Percentiles rank a stretch among this genome's conserved stretches.
Evolutionary conservation across 108 stramenopile species (phyloP).

Genomic region (Fistulifera solaris): DNA sequence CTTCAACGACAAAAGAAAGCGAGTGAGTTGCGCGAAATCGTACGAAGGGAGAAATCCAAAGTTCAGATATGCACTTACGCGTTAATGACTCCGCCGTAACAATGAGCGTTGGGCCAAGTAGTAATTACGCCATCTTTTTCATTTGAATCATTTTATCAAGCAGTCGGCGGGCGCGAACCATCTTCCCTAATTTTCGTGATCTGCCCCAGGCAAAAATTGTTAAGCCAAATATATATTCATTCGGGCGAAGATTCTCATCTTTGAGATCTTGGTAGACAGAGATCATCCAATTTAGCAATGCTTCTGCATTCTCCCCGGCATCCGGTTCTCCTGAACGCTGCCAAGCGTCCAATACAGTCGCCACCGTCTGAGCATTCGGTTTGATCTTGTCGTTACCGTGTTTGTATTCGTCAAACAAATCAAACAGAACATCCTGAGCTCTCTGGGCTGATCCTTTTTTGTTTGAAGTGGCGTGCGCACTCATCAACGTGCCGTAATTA

Average conservation of each 20-base stretch:
- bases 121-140: conserved; percentile 21
- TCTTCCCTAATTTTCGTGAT: conserved; percentile 38
- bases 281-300: conserved; percentile 30
- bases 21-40: too few species aligned
- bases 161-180: conserved; percentile 28
- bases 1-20: too few species aligned
- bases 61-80: conserved; percentile 8
- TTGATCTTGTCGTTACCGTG: conserved; percentile 12
- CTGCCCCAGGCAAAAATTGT: conserved; percentile 51
- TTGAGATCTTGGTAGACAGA: too few species aligned
- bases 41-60: too few species aligned
- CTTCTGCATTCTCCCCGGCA: conserved; percentile 27
- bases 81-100: conserved; percentile 49
- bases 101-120: conserved; percentile 30
- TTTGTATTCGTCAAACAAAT: too few species aligned
- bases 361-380: conserved; percentile 19
- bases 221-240: conserved; percentile 1
- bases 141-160: conserved; percentile 32
- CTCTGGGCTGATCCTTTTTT: neutral
- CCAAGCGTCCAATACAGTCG: conserved; percentile 32
- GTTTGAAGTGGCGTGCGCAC: conserved; percentile 31
- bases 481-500: conserved; percentile 38
- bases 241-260: too few species aligned
- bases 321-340: conserved; percentile 28
- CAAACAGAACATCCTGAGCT: conserved; percentile 27